Evolutionary conservation across 345 rosid genomes (phyloP), one percentile per base, ranked within the genome.

Genomic region (Aquilaria sinensis): DNA sequence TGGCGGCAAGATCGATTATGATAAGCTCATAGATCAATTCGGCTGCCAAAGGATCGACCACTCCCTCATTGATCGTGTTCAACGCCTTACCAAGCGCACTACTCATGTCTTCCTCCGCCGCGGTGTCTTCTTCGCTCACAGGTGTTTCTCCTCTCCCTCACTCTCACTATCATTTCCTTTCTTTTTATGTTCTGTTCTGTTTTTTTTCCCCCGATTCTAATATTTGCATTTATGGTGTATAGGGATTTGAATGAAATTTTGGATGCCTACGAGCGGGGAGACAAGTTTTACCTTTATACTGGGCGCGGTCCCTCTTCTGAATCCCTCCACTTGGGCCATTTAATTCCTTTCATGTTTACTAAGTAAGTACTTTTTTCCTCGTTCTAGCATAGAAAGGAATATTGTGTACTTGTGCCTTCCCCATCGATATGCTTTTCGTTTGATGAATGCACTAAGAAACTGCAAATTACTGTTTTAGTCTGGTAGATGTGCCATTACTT

Each of bases 301-400:
- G 96, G 99, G 6, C 72, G 99, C 66, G 97, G 99, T 15, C 99
- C 99, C 30, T 94, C 99, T 43, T 94, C 99, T 23, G 95, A 86
- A 74, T 88, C 98, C 63, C 58, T 90, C 75, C 97, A 94, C 72
- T 68, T 94, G 53, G 97, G 99, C 9, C 96, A 94, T 73, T 83
- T 94, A 73, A 62, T 94, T 66, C 99, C 99, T 16, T 94, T 90
- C 70, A 88, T 94, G 99, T 94, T 90, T 65, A 90, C 99, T 58
- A 90, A 88, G 97, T 90, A 31, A 80, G 80, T 64, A 13, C 3
- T 43, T 8, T 51, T 16, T 11, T 10, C 9, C 1, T 37, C 43
- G 43, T 4, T 2, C 43, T 37, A 0, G 43, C 5, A 5, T 37
- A 37, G 8, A 37, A 37, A 3, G 43, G 43, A 37, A 37, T 2